Conservation (phyloP, 305 asterid genomes). For the Salvia sclarea region DNA sequence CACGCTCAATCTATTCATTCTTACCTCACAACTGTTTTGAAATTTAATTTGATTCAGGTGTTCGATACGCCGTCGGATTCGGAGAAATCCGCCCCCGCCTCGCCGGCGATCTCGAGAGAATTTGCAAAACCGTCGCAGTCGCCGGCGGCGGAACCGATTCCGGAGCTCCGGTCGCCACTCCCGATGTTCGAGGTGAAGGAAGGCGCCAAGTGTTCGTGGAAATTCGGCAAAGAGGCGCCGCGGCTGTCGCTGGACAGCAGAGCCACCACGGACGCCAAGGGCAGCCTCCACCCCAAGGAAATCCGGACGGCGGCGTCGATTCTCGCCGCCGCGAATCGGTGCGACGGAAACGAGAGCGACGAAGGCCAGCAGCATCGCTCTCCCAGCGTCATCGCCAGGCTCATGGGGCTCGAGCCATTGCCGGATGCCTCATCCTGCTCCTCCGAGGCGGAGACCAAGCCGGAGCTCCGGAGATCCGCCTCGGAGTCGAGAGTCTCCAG, state of each 20-base stretch:
- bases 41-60: no score
- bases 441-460: constrained; percentile 46
- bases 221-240: constrained; percentile 72
- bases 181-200: constrained; percentile 61
- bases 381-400: constrained; percentile 89
- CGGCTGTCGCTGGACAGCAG: constrained; percentile 92
- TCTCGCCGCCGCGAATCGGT: constrained; percentile 35
- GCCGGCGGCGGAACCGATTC: neutral
- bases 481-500: constrained; percentile 86
- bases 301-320: constrained; percentile 50
- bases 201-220: constrained; percentile 75
- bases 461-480: constrained; percentile 86
- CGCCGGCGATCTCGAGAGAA: constrained; percentile 32
- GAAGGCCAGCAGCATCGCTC: constrained; percentile 60
- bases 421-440: constrained; percentile 48
- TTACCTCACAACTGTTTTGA: neutral
- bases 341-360: constrained; percentile 43
- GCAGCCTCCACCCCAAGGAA: constrained; percentile 77
- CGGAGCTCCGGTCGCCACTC: constrained; percentile 33
- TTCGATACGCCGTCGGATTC: constrained; percentile 53
- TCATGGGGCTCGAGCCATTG: constrained; percentile 92
- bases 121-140: constrained; percentile 32
- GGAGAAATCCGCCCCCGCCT: constrained; percentile 45
- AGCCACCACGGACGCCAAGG: constrained; percentile 85
- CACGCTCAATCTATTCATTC: neutral